Conservation (phyloP, 2,329 filamentous ascomycete species). For the Xylariomycetidae sp. region DNA sequence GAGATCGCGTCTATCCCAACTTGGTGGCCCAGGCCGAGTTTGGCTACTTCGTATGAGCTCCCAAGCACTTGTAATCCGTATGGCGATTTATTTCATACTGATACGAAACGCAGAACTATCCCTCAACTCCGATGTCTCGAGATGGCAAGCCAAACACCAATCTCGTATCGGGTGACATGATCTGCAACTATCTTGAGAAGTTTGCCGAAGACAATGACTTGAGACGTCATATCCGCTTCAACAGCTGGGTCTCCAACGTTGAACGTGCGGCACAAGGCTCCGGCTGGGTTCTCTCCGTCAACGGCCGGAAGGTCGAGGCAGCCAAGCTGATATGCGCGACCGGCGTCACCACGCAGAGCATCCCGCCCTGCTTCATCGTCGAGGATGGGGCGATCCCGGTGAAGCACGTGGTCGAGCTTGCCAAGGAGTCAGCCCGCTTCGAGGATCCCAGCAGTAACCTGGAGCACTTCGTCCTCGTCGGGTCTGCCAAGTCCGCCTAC, state of each 20-base stretch:
- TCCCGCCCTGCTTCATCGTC: constrained; percentile 12
- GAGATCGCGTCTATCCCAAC: constrained; percentile 9
- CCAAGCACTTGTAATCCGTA: background rate
- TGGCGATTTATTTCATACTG: background rate
- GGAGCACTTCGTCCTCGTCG: constrained; percentile 5
- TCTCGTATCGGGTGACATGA: constrained; percentile 15
- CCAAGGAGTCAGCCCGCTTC: background rate
- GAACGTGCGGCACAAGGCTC: constrained; percentile 1
- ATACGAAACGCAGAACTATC: constrained; percentile 3
- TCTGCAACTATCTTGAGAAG: constrained; percentile 9
- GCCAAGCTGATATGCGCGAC: constrained; percentile 23
- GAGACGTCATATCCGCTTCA: constrained; percentile 10
- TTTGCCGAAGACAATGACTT: constrained; percentile 15
- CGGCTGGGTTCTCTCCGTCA: constrained; percentile 5
- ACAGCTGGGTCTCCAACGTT: constrained; percentile 11
- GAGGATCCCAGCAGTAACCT: background rate
- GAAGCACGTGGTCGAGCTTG: constrained; percentile 6
- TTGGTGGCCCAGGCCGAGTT: constrained; percentile 10
- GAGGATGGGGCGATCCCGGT: constrained; percentile 6
- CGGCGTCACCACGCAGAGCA: constrained; percentile 16
- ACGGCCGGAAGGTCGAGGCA: constrained; percentile 3
- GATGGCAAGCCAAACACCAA: constrained; percentile 1
- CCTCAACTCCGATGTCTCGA: constrained; percentile 3
- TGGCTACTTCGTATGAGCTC: constrained; percentile 7
- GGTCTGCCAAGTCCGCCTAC: constrained; percentile 13